These are phyloP conservation scores for Tulasnella sp. DNA, from an alignment of 768 basidiomycete genomes.

Conservation along the genomic window DNA sequence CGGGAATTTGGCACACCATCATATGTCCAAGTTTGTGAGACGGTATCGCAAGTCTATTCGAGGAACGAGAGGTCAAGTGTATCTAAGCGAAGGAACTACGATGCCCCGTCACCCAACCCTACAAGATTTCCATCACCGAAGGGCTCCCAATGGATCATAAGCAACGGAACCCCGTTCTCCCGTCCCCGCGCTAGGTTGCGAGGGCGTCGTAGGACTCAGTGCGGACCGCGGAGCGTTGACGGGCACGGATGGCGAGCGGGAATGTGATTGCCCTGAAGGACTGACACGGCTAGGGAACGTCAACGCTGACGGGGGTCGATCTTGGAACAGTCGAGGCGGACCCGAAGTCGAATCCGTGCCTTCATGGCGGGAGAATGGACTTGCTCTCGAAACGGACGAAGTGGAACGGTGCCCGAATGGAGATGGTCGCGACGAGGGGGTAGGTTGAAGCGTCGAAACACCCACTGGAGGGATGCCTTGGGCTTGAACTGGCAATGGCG, in stretches of 20 bases:
- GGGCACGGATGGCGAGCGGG: slow-evolving; percentile 2
- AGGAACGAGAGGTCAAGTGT: no score
- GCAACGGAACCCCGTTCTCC: no score
- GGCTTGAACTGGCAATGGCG: neutral
- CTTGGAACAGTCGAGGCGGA: neutral
- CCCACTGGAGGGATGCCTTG: neutral
- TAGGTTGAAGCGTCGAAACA: neutral
- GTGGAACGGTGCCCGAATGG: neutral
- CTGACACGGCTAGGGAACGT: neutral
- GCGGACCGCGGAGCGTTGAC: neutral
- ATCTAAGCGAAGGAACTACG: no score
- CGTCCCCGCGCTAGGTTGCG: neutral
- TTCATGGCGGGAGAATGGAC: neutral
- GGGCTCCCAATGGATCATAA: no score
- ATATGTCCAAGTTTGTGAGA: neutral
- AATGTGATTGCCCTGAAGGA: slow-evolving; percentile 6
- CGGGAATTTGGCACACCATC: neutral
- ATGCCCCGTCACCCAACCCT: no score
- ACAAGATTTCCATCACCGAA: no score
- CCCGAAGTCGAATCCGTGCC: neutral
- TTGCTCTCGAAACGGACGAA: neutral
- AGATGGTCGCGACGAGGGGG: neutral
- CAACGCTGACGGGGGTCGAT: neutral
- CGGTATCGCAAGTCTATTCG: no score
- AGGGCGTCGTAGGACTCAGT: neutral